Evolutionary conservation across 2,329 filamentous ascomycete genomes (phyloP).

Genomic region (Pseudogymnoascus sp.): DNA sequence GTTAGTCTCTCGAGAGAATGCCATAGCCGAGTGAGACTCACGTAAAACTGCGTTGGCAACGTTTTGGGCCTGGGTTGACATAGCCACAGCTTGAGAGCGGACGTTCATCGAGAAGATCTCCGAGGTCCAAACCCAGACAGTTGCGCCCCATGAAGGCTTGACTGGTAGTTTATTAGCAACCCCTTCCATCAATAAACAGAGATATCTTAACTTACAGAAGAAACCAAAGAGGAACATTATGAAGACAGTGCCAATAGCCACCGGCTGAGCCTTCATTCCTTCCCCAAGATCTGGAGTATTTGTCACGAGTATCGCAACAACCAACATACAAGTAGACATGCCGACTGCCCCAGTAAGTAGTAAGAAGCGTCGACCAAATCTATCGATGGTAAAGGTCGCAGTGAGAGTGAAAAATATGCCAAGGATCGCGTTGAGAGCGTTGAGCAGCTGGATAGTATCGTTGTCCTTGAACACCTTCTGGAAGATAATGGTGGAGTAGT

Average conservation of each 20-base stretch:
- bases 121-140: conserved; percentile 29
- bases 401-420: conserved; percentile 51
- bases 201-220: conserved; percentile 18
- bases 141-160: conserved; percentile 24
- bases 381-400: conserved; percentile 50
- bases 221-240: conserved; percentile 26
- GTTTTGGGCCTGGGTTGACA: not conserved
- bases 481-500: conserved; percentile 51
- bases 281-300: conserved; percentile 39
- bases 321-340: conserved; percentile 51
- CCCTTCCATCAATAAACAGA: not conserved
- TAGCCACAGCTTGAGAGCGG: conserved; percentile 26
- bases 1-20: not conserved
- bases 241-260: conserved; percentile 33
- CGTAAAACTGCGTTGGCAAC: conserved; percentile 2
- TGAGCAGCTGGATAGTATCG: conserved; percentile 48
- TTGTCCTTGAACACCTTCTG: conserved; percentile 46
- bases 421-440: conserved; percentile 50
- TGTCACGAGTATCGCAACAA: conserved; percentile 46
- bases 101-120: conserved; percentile 33
- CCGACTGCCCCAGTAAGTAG: conserved; percentile 48
- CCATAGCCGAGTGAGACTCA: not conserved
- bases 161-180: not conserved
- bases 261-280: conserved; percentile 43
- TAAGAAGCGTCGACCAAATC: conserved; percentile 48